Evolutionary conservation across 2,329 filamentous ascomycete genomes (phyloP), one percentile per base, ranked within the genome.

Genomic region (Chaetoscypha palmicola): DNA sequence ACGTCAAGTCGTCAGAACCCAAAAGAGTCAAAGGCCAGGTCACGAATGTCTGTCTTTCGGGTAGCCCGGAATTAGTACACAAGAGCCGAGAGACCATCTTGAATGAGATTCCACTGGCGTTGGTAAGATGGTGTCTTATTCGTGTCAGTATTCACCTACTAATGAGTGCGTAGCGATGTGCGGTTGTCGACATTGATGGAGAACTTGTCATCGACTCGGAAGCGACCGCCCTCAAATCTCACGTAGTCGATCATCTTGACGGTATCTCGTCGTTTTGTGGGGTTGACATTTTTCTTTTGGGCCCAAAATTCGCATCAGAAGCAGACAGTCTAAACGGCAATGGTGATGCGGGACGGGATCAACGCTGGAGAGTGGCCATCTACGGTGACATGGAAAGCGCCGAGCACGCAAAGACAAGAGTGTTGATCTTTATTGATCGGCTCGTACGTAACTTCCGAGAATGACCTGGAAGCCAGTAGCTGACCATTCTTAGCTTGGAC

Each of bases 311-410:
- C 52, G 81, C 84, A 21, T 84, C 86, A 10, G 81, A 94, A 55
- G 81, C 83, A 34, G 80, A 83, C 44, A 76, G 81, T 31, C 72
- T 85, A 51, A 85, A 85, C 35, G 88, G 86, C 53, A 80, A 81
- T 62, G 77, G 78, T 22, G 82, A 92, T 59, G 82, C 86, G 55
- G 83, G 87, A 58, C 71, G 82, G 57, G 90, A 96, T 64, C 86
- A 92, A 64, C 81, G 91, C 56, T 89, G 94, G 71, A 82, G 91
- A 61, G 83, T 96, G 49, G 86, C 88, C 57, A 94, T 98, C 53
- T 98, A 92, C 59, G 91, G 92, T 43, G 92, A 98, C 62, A 83
- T 92, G 66, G 81, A 97, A 68, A 95, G 89, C 54, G 85, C 88
- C 21, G 92, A 98, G 66, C 91, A 97, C 66, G 92, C 92, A 43